Conservation (phyloP, 2,329 filamentous ascomycete species). For the Basipetospora chlamydospora region DNA sequence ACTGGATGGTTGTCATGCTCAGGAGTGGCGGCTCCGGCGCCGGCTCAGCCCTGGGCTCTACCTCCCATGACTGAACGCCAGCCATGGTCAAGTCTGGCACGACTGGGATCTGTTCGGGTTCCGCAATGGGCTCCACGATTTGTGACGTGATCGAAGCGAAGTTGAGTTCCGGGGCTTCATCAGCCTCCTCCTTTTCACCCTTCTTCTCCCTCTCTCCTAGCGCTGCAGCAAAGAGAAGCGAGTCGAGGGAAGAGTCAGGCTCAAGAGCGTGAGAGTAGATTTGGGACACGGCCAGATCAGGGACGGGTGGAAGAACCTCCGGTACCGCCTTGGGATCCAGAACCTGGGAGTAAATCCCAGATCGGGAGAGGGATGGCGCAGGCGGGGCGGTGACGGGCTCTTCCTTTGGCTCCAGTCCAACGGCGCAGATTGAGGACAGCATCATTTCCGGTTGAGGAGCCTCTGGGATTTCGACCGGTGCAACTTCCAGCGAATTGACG, state of each 20-base stretch:
- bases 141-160: slow-evolving; percentile 5
- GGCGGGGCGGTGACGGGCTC: slow-evolving; percentile 11
- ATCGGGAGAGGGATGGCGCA: slow-evolving; percentile 11
- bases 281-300: slow-evolving; percentile 18
- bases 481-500: slow-evolving; percentile 28
- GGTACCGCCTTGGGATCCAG: slow-evolving; percentile 16
- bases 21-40: slow-evolving; percentile 7
- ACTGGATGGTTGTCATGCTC: slow-evolving; percentile 1
- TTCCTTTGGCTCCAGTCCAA: slow-evolving; percentile 15
- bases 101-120: slow-evolving; percentile 12
- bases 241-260: slow-evolving; percentile 7
- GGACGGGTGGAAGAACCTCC: slow-evolving; percentile 13
- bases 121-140: slow-evolving; percentile 12
- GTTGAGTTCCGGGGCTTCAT: slow-evolving; percentile 7
- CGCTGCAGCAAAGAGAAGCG: slow-evolving; percentile 9
- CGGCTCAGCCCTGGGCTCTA: slow-evolving; percentile 15
- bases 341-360: slow-evolving; percentile 11
- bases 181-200: slow-evolving; percentile 1
- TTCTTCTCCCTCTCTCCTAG: slow-evolving; percentile 14
- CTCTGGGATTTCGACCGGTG: slow-evolving; percentile 16
- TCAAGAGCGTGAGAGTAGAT: slow-evolving; percentile 16
- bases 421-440: slow-evolving; percentile 12
- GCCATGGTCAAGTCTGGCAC: slow-evolving; percentile 12
- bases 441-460: slow-evolving; percentile 10
- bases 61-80: slow-evolving; percentile 11